Conservation (phyloP, 169 alveolate genomes). For the Perkinsus chesapeaki region DNA sequence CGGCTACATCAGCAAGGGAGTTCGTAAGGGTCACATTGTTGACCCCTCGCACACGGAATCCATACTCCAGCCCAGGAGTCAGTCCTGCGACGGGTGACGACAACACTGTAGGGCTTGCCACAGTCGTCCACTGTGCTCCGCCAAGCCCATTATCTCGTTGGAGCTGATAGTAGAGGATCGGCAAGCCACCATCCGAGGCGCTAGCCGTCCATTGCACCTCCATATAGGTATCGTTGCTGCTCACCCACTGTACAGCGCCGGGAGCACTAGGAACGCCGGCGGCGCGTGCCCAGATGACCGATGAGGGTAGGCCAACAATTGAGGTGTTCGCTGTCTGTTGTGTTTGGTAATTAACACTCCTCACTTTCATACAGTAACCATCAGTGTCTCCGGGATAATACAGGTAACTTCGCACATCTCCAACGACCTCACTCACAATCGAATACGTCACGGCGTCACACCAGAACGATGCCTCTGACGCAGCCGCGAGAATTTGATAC, state of each 20-base stretch:
- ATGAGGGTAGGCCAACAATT: neutral
- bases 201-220: neutral
- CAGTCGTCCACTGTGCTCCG: neutral
- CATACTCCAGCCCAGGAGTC: slow-evolving; percentile 2
- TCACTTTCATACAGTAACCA: neutral
- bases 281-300: slow-evolving; percentile 8
- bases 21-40: neutral
- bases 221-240: neutral
- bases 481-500: neutral
- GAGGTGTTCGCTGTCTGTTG: neutral
- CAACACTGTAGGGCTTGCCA: neutral
- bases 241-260: neutral
- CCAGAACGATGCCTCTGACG: neutral
- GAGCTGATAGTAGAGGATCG: neutral
- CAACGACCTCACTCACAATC: slow-evolving; percentile 4
- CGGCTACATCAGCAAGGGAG: neutral
- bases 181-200: neutral
- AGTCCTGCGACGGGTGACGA: slow-evolving; percentile 6
- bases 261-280: slow-evolving; percentile 15
- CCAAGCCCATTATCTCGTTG: slow-evolving; percentile 9
- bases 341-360: neutral
- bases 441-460: neutral
- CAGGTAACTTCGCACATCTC: neutral
- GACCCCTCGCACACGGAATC: slow-evolving; percentile 2
- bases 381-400: neutral